Base-by-base conservation (phyloP, 352 stramenopile species). In the Chrysophaeum taylorii region DNA sequence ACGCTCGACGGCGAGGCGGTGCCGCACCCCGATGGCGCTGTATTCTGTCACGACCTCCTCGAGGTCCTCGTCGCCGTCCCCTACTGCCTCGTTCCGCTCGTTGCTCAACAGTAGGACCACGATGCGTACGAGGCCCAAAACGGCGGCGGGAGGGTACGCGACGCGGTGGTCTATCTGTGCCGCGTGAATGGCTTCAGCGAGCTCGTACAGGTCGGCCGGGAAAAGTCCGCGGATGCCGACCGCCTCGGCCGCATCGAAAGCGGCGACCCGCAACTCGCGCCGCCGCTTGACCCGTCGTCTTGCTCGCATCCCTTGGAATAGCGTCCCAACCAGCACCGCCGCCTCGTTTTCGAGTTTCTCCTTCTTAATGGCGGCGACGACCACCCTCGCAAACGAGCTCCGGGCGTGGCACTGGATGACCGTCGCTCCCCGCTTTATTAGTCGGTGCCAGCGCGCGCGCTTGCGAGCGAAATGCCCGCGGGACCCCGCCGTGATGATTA, bases 101-200 rank as follows among this genome's bases (percentile, higher is more conserved):
- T 60, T 36, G 23, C 48, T 50, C 9, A 73, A 41, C 18, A 52
- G 37, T 16, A 73, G 61, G 52, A 66, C 52, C 27, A 73, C 60
- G 38, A 73, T 70, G 42, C 60, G 67, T 5, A 73, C 37, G 60
- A 73, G 60, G 23, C 69, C 69, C 2, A 73, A 36, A 2, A 73
- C 69, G 23, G 57, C 61, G n/a, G 57, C 61, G 25, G 69, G 69
- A 57, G 69, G 60, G 57, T 50, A 69, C 9, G 54, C 21, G 29
- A 71, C 38, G 36, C 45, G 60, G 25, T 33, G 18, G 39, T 73
- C 69, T 9, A 73, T 43, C 7, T 63, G 54, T 14, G 69, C 42
- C 7, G 27, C 45, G 9, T 68, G 69, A 41, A 73, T 73, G 21
- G 69, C 69, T 14, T 70, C 53, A 5, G 69, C 69, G 23, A 73